A percentile compares a stretch with the other conserved stretches of the same genome.
Evolutionary conservation across 2,329 filamentous ascomycete genomes (phyloP).

Genomic region (Talaromyces sp.): DNA sequence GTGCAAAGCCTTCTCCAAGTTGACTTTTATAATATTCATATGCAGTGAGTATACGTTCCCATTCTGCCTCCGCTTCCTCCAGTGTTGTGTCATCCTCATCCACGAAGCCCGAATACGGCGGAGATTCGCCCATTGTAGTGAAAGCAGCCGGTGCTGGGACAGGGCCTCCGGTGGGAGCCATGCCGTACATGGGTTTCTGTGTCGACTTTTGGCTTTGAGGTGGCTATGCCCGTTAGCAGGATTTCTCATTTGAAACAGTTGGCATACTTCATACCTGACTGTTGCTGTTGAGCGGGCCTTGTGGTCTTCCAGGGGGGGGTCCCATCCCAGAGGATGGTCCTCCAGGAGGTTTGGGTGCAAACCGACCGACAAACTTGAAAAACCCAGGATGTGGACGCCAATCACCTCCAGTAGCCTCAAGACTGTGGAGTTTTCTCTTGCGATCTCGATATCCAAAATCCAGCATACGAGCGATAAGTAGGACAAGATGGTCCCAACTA

Average conservation of each 20-base stretch:
- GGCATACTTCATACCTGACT: not conserved
- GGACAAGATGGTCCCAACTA: constrained; percentile 79
- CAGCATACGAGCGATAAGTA: constrained; percentile 74
- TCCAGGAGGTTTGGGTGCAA: constrained; percentile 19
- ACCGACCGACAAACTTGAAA: constrained; percentile 36
- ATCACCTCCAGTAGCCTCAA: constrained; percentile 56
- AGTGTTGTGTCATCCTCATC: constrained; percentile 63
- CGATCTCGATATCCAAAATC: constrained; percentile 76
- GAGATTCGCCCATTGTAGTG: constrained; percentile 35
- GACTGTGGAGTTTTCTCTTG: constrained; percentile 68
- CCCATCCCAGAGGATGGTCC: constrained; percentile 13
- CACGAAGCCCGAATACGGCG: constrained; percentile 35
- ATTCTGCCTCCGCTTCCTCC: constrained; percentile 69
- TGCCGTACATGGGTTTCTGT: constrained; percentile 45
- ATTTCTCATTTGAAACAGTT: not conserved
- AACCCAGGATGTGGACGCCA: constrained; percentile 55
- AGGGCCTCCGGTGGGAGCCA: constrained; percentile 43
- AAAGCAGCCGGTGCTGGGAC: constrained; percentile 50
- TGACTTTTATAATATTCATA: constrained; percentile 49
- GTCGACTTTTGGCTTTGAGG: not conserved
- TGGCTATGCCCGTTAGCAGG: not conserved
- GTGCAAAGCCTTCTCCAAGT: constrained; percentile 72
- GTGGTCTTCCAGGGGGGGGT: not conserved
- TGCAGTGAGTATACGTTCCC: constrained; percentile 54
- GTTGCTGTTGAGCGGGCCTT: not conserved